phyloP scores from a whole-genome alignment of 257 asterid species.

The Linaria vulgaris region DNA sequence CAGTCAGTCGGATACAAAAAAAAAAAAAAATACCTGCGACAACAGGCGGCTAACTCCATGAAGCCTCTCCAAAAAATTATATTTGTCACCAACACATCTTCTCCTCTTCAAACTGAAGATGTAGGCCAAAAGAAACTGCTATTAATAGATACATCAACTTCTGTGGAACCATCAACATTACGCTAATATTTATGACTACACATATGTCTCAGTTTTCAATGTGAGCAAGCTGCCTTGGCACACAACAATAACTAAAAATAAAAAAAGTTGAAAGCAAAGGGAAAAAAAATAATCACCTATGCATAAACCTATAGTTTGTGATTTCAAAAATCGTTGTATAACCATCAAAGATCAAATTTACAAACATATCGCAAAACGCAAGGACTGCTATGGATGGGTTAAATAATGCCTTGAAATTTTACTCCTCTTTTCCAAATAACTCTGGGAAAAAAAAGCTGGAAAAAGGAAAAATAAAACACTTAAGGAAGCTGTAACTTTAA shows the following conservation, averaged over 20 bases:
- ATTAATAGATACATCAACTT: neutral
- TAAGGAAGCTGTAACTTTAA: too few relatives aligned
- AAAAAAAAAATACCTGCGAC: conserved; percentile 59
- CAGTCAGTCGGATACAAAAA: conserved; percentile 2
- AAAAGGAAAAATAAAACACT: neutral
- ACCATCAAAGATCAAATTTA: too few relatives aligned
- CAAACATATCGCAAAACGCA: too few relatives aligned
- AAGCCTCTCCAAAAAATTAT: conserved; percentile 77
- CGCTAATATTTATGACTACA: neutral
- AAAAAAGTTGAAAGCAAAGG: neutral
- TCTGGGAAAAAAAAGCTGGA: neutral
- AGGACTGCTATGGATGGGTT: too few relatives aligned
- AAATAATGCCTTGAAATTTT: too few relatives aligned
- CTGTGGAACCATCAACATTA: neutral
- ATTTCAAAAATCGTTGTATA: neutral
- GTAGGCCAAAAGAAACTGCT: neutral
- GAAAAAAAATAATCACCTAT: neutral
- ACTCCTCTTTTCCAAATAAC: too few relatives aligned
- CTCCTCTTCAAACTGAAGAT: conserved; percentile 74
- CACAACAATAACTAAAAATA: neutral
- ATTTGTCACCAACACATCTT: conserved; percentile 50
- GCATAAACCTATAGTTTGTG: neutral
- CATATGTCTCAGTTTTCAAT: neutral
- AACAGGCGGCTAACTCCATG: conserved; percentile 71
- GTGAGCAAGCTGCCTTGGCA: neutral